Evolutionary conservation across 2,329 filamentous ascomycete species (phyloP).

Genomic region (Talaromyces sp.): DNA sequence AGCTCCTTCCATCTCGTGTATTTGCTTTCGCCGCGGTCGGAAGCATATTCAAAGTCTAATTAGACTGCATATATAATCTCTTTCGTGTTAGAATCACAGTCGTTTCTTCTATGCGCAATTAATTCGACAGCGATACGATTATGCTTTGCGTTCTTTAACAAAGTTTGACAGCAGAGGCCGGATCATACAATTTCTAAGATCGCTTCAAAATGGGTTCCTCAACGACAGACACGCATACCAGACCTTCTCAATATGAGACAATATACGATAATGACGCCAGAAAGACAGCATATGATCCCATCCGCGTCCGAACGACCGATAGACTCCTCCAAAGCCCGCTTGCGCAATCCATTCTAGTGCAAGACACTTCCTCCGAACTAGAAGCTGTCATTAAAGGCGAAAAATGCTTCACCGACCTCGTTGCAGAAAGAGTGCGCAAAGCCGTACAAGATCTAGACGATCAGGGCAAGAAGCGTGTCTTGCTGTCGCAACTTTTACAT

Average conservation of each 20-base stretch:
- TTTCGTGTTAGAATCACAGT: neutral
- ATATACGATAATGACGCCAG: constrained; percentile 23
- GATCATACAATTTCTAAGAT: neutral
- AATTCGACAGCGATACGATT: neutral
- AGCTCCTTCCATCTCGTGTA: neutral
- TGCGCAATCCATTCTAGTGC: constrained; percentile 34
- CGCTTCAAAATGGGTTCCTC: neutral
- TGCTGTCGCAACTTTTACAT: constrained; percentile 40
- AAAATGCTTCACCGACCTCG: constrained; percentile 32
- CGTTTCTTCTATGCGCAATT: neutral
- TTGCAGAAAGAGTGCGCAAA: constrained; percentile 28
- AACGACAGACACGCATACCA: neutral
- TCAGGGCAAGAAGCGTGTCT: constrained; percentile 18
- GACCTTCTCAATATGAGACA: constrained; percentile 16
- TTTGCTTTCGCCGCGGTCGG: neutral
- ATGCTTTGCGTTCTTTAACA: neutral
- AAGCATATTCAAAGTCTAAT: neutral
- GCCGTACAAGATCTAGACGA: constrained; percentile 13
- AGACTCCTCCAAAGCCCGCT: constrained; percentile 30
- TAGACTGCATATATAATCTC: neutral
- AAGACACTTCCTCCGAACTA: constrained; percentile 21
- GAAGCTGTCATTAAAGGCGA: constrained; percentile 23
- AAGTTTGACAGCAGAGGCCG: neutral
- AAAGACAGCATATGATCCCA: constrained; percentile 28
- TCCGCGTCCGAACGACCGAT: constrained; percentile 28